Evolutionary conservation across 257 asterid genomes (phyloP), one percentile per base, ranked within the genome.

Genomic region (Schizonepeta tenuifolia): DNA sequence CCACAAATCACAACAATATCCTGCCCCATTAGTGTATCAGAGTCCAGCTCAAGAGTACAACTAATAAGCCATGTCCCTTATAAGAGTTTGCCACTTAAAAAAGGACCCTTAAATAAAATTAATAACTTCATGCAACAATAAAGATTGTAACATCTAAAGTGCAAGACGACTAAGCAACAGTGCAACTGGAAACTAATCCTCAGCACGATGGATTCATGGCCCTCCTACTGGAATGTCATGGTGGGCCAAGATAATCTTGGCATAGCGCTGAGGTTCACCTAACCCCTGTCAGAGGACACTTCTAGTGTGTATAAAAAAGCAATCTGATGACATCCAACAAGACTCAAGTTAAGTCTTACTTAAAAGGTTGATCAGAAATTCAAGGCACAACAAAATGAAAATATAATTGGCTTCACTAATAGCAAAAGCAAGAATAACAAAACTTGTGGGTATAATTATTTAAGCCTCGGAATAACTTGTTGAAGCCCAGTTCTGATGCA

Each of bases 31-130:
- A 40, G 47, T 35, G 61, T 46, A 36, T 7, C 51, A 60, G 18
- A 12, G 46, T 3, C 17, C 4, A 36, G 24, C 46, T 41, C 3
- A 22, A 69, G 51, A 50, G 15, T 15, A 22, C 38, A 64, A 22
- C 13, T 28, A 38, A 35, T 21, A 35, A 3, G 21, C 44, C 71
- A 55, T n/a, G 49, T 69, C 60, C 31, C 12, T 36, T 31, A 12
- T 12, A 41, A 51, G 51, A 14, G 1, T 46, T 20, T 0, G 41
- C 14, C 36, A 31, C 8, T 35, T 40, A 41, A 57, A 8, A 59
- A 33, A 28, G 9, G 33, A 12, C 36, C 44, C 54, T 46, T 56
- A 58, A 75, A 44, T 59, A 58, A 50, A 58, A 58, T 22, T 56
- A 56, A 56, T 9, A 56, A 24, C 35, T 10, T 55, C 36, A 31